A percentile compares a stretch with the other conserved stretches of the same genome.
Conservation (phyloP, 306 rosid species). For the Psophocarpus tetragonolobus region DNA sequence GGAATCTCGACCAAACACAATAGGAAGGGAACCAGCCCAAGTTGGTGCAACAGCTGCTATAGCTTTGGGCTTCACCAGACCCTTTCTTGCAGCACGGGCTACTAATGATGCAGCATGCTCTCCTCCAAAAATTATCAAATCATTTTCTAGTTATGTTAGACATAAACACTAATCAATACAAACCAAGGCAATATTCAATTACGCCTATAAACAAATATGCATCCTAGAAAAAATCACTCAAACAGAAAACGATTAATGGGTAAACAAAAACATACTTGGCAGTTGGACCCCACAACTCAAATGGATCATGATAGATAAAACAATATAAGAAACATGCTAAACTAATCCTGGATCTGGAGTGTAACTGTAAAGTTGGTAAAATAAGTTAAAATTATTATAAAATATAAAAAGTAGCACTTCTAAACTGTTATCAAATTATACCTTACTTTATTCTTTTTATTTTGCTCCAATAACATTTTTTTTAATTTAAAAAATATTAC, state of each 20-base stretch:
- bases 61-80: conserved; percentile 78
- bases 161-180: neutral
- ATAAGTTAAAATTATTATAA: neutral
- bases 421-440: too few species aligned
- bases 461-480: too few species aligned
- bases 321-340: conserved; percentile 9
- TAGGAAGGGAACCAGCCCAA: conserved; percentile 98
- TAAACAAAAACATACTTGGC: conserved; percentile 14
- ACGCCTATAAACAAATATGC: neutral
- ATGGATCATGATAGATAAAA: neutral
- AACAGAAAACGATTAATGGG: conserved; percentile 12
- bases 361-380: too few species aligned
- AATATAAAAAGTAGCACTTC: too few species aligned
- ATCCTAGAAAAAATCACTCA: conserved; percentile 7
- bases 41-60: conserved; percentile 93
- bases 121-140: conserved; percentile 82
- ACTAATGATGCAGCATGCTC: conserved; percentile 85
- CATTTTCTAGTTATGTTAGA: conserved; percentile 56
- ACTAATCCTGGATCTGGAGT: too few species aligned
- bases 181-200: neutral
- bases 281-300: neutral
- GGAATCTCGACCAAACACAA: conserved; percentile 93
- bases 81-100: conserved; percentile 77
- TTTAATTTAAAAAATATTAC: too few species aligned
- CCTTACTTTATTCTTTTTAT: too few species aligned